Conservation (phyloP, 768 basidiomycete genomes). For the Lyophyllum shimeji region DNA sequence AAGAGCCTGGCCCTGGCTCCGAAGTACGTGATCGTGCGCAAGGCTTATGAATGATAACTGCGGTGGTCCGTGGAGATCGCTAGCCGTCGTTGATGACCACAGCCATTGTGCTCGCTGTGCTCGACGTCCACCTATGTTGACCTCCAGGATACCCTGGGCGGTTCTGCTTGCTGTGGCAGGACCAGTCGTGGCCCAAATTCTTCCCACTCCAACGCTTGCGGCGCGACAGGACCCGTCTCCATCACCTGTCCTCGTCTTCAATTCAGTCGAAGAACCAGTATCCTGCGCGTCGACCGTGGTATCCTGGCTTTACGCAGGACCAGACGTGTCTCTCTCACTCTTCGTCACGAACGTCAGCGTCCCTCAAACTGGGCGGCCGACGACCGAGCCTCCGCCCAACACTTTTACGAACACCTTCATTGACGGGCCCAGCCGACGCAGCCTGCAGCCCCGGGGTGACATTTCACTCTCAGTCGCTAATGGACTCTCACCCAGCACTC, state of each 20-base stretch:
- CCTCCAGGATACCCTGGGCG: conserved; percentile 6
- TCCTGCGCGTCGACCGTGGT: conserved; percentile 29
- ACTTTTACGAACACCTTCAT: conserved; percentile 7
- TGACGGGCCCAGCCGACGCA: neutral
- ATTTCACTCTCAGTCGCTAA: conserved; percentile 25
- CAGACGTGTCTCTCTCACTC: conserved; percentile 27
- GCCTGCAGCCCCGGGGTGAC: conserved; percentile 15
- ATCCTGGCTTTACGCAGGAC: conserved; percentile 40
- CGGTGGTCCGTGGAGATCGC: neutral
- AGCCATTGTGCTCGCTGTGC: neutral
- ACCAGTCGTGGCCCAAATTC: conserved; percentile 1
- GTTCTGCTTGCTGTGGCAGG: conserved; percentile 3
- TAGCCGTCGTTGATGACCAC: neutral
- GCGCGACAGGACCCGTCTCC: conserved; percentile 9
- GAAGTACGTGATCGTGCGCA: no score
- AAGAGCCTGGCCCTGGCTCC: no score
- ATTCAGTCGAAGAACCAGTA: conserved; percentile 11
- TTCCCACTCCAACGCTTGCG: neutral
- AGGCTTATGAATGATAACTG: neutral
- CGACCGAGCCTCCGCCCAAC: conserved; percentile 8
- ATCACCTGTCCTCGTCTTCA: conserved; percentile 22
- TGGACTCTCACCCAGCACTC: conserved; percentile 24
- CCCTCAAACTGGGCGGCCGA: conserved; percentile 18
- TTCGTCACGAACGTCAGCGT: conserved; percentile 40
- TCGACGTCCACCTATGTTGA: conserved; percentile 6